phyloP scores from a whole-genome alignment of 2,329 filamentous ascomycete genomes.

The Ampelomyces quisqualis region DNA sequence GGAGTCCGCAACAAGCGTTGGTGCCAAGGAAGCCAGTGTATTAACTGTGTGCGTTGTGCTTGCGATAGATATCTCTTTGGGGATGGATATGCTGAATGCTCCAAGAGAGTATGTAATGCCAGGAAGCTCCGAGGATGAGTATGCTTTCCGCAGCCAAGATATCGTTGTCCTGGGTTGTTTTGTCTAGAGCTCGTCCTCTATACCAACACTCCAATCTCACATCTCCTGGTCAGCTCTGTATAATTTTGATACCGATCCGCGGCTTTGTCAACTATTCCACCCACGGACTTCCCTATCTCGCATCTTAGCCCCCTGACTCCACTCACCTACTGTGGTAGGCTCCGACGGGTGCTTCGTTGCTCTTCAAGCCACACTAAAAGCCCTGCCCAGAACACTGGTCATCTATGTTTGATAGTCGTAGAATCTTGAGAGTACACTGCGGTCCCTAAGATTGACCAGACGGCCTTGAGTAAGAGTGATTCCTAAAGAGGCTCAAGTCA shows the following conservation, averaged over 20 bases:
- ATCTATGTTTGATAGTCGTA: slow-evolving; percentile 15
- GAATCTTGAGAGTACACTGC: slow-evolving; percentile 1
- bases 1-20: not conserved
- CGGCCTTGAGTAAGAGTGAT: slow-evolving; percentile 1
- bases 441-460: slow-evolving; percentile 8
- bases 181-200: too few relatives aligned
- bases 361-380: slow-evolving; percentile 9
- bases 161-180: too few relatives aligned
- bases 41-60: not conserved
- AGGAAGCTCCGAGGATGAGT: too few relatives aligned
- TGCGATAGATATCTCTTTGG: not conserved
- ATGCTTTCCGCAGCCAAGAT: not conserved
- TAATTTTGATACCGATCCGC: too few relatives aligned
- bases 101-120: too few relatives aligned
- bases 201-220: not conserved
- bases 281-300: slow-evolving; percentile 7
- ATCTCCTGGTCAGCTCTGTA: not conserved
- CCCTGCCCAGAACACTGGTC: slow-evolving; percentile 12
- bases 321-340: slow-evolving; percentile 5
- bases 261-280: too few relatives aligned
- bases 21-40: not conserved
- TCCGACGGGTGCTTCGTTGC: slow-evolving; percentile 9
- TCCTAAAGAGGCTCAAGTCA: slow-evolving; percentile 19
- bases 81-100: not conserved
- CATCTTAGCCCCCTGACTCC: slow-evolving; percentile 15